These are phyloP conservation scores for Ligustrum vulgare DNA, from an alignment of 257 asterid species.

Conservation along the genomic window DNA sequence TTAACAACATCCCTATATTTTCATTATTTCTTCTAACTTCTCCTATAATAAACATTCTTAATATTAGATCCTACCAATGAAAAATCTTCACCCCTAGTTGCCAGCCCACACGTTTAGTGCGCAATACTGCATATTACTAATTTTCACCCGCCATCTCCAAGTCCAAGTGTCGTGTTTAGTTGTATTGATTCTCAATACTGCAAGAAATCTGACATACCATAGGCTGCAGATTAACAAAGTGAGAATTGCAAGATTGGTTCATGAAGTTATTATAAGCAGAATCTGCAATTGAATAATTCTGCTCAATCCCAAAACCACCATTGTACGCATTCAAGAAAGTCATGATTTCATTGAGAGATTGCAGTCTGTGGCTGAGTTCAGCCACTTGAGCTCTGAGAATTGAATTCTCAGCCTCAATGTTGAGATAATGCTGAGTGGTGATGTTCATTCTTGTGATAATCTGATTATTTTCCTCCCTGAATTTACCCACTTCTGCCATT, in stretches of 20 bases:
- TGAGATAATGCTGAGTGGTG: slow-evolving; percentile 47
- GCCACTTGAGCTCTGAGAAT: slow-evolving; percentile 74
- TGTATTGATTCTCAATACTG: slow-evolving; percentile 21
- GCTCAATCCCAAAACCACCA: slow-evolving; percentile 24
- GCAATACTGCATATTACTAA: too few species aligned
- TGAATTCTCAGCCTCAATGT: slow-evolving; percentile 77
- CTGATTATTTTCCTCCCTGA: slow-evolving; percentile 61
- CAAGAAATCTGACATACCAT: slow-evolving; percentile 36
- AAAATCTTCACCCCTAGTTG: background rate
- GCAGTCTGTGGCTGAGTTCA: slow-evolving; percentile 73
- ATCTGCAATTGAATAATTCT: background rate
- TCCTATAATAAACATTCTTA: too few species aligned
- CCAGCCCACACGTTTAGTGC: too few species aligned
- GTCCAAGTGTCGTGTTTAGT: background rate
- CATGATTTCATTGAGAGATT: slow-evolving; percentile 61
- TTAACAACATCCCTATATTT: too few species aligned
- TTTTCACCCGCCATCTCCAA: too few species aligned
- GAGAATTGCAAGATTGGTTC: slow-evolving; percentile 38
- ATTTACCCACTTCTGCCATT: slow-evolving; percentile 50
- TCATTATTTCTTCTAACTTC: too few species aligned
- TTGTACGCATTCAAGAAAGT: slow-evolving; percentile 22
- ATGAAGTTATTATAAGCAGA: slow-evolving; percentile 22
- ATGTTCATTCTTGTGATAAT: slow-evolving; percentile 45
- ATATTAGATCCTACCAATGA: slow-evolving; percentile 14
- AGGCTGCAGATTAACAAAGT: slow-evolving; percentile 27